Evolutionary conservation across 257 asterid species (phyloP).

Genomic region (Petrea volubilis): DNA sequence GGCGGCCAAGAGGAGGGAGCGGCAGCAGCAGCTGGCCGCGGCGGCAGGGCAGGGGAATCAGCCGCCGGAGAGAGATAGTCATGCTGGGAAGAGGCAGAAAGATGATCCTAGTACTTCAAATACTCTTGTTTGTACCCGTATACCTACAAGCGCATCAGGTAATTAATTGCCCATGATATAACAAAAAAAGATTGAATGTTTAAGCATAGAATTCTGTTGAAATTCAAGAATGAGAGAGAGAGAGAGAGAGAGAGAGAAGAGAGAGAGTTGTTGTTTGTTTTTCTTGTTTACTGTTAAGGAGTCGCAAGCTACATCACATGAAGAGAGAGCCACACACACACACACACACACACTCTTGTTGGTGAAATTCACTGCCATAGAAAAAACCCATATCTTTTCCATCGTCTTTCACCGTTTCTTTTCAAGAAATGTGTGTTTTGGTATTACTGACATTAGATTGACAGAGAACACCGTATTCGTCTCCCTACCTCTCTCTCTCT

Average conservation of each 20-base stretch:
- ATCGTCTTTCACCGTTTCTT: conserved; percentile 10
- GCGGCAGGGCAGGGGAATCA: conserved; percentile 22
- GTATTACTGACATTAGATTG: conserved; percentile 46
- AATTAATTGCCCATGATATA: background rate
- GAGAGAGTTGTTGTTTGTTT: background rate
- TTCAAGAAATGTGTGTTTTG: conserved; percentile 42
- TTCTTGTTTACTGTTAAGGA: conserved; percentile 7
- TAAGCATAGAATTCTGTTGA: background rate
- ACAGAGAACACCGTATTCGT: conserved; percentile 35
- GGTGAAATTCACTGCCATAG: too few relatives aligned
- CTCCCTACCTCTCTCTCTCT: background rate
- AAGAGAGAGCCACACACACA: too few relatives aligned
- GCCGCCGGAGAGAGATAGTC: background rate
- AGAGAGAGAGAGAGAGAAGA: background rate
- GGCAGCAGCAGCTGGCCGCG: conserved; percentile 46
- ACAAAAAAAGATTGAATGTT: background rate
- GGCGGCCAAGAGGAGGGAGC: conserved; percentile 61
- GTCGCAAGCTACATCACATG: conserved; percentile 24
- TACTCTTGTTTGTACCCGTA: conserved; percentile 46
- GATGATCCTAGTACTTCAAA: conserved; percentile 37
- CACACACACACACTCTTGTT: too few relatives aligned
- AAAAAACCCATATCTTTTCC: conserved; percentile 27
- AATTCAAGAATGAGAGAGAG: background rate
- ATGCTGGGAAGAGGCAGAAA: conserved; percentile 43
- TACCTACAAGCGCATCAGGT: conserved; percentile 55